Base-by-base conservation (phyloP, 768 basidiomycete species). In the Lactarius hengduanensis region DNA sequence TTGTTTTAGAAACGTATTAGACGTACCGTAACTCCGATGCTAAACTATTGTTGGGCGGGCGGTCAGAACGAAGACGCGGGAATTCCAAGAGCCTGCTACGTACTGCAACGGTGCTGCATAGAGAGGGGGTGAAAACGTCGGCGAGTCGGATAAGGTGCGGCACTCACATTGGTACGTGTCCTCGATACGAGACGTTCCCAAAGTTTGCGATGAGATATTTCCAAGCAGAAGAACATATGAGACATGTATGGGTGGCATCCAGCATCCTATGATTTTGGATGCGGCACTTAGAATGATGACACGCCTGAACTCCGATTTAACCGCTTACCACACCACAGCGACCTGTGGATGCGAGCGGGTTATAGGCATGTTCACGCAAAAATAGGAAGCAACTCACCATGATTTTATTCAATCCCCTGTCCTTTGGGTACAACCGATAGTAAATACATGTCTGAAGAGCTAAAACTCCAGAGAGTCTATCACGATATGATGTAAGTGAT, bases 21-120 rank as follows among this genome's bases (percentile, higher is more conserved):
- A 68, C 69, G 15, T 66, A 71, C 70, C 13, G 70, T 71, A 22
- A 64, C 26, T 9, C 56, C 68, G 41, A 71, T 64, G 53, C 68
- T 71, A 8, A 71, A n/a, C 68, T 70, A n/a, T 64, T 53, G 45
- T 8, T 2, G 15, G 6, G 16, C 18, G 15, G 6, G 16, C 18
- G 20, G 16, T 61, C 43, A 63, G 43, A 50, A 34, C 9, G 36
- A 26, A 13, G 22, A 30, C 3, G 18, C 3, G 36, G 15, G 4
- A 4, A 32, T 15, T 47, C 41, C 7, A 28, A 32, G 15, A 43
- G 13, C 22, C 30, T 40, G 56, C 16, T 47, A 70, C 69, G 32
- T 34, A 70, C 69, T 15, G 62, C 50, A 55, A 71, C 58, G 11
- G 63, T 56, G 34, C 70, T 71, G 40, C 28, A 30, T 40, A 18